Percentiles rank a stretch among this genome's conserved stretches.
Conservation (phyloP, 176 grass and related monocot genomes). For the Musa troglodytarum region DNA sequence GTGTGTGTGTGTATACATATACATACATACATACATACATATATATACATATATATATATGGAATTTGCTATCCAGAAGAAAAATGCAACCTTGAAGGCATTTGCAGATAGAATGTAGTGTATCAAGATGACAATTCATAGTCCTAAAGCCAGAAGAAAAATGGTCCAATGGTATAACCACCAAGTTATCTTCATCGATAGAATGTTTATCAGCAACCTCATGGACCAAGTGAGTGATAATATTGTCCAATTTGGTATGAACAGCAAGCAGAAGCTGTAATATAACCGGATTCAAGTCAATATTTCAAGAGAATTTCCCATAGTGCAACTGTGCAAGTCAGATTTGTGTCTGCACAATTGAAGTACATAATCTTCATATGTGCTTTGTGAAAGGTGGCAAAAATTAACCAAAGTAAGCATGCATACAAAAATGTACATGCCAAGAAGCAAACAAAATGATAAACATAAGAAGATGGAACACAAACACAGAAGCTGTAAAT, state of each 20-base stretch:
- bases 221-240: conserved; percentile 58
- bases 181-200: conserved; percentile 31
- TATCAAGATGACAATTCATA: conserved; percentile 69
- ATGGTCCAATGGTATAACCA: conserved; percentile 60
- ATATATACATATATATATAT: neutral
- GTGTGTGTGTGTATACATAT: too few relatives aligned
- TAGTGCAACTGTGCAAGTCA: too few relatives aligned
- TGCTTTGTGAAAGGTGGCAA: too few relatives aligned
- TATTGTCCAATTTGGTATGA: conserved; percentile 75
- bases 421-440: conserved; percentile 75
- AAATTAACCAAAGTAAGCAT: neutral
- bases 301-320: neutral
- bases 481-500: neutral
- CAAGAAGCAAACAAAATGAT: conserved; percentile 30
- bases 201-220: conserved; percentile 57
- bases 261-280: conserved; percentile 48
- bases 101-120: conserved; percentile 70
- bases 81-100: conserved; percentile 70
- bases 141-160: conserved; percentile 56
- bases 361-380: too few relatives aligned
- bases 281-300: neutral
- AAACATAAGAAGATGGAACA: neutral
- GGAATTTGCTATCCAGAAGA: conserved; percentile 47
- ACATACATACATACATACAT: neutral
- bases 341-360: too few relatives aligned